phyloP scores from a whole-genome alignment of 768 basidiomycete genomes.

The Crepidotus variabilis region DNA sequence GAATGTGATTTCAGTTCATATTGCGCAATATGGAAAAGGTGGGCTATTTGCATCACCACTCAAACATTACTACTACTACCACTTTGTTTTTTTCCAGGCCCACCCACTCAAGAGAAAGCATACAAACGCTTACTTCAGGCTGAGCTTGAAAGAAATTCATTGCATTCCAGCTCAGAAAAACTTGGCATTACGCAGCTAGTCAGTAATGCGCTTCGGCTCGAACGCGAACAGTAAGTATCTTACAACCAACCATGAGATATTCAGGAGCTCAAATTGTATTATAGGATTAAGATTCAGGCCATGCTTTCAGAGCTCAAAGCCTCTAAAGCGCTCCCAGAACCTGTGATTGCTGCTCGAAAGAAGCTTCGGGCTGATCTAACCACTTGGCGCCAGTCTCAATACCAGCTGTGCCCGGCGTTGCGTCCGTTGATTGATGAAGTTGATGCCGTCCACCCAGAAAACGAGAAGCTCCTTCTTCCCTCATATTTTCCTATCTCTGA shows the following conservation, averaged over 20 bases:
- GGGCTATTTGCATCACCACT: too few species aligned
- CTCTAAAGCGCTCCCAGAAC: not conserved
- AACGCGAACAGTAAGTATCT: slow-evolving; percentile 12
- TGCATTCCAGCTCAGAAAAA: not conserved
- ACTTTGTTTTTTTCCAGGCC: not conserved
- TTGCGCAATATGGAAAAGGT: slow-evolving; percentile 2
- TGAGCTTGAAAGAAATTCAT: slow-evolving; percentile 1
- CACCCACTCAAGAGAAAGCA: not conserved
- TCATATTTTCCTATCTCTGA: slow-evolving; percentile 8
- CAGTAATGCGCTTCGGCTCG: slow-evolving; percentile 12
- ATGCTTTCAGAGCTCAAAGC: not conserved
- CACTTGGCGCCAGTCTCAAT: slow-evolving; percentile 4
- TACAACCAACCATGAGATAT: too few species aligned
- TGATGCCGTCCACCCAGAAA: slow-evolving; percentile 8
- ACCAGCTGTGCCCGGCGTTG: not conserved
- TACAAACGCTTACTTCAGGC: slow-evolving; percentile 4
- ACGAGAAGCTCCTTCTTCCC: slow-evolving; percentile 14
- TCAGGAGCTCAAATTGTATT: too few species aligned
- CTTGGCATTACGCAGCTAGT: slow-evolving; percentile 11
- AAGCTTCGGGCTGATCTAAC: slow-evolving; percentile 4
- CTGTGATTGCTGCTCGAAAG: not conserved
- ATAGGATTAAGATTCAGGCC: slow-evolving; percentile 1
- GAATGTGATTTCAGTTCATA: slow-evolving; percentile 6
- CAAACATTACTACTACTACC: not conserved
- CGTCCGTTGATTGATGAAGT: not conserved